Percentiles rank a stretch among this genome's conserved stretches.
These are phyloP conservation scores for Phytophthora melonis DNA, from an alignment of 352 stramenopile genomes.

Conservation along the genomic window DNA sequence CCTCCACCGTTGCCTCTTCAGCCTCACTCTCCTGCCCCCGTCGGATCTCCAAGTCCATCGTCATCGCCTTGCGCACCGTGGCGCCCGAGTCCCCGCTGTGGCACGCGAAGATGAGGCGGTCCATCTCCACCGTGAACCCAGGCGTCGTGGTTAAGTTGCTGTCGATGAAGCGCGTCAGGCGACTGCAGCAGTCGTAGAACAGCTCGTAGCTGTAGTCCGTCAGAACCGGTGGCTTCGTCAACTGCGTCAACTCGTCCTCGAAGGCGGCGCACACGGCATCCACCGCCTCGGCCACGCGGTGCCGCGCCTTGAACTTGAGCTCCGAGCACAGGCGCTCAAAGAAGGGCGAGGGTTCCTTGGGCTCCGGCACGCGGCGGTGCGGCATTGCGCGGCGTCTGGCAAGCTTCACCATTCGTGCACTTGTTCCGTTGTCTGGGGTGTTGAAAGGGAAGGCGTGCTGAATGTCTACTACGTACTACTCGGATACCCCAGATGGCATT, in stretches of 20 bases:
- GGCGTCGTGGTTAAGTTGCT: slow-evolving; percentile 64
- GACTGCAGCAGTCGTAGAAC: slow-evolving; percentile 59
- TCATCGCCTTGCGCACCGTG: slow-evolving; percentile 50
- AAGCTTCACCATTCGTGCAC: slow-evolving; percentile 7
- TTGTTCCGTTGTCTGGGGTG: not conserved
- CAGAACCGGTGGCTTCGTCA: not conserved
- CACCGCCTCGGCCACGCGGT: slow-evolving; percentile 55
- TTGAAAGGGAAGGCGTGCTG: not conserved
- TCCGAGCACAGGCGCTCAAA: slow-evolving; percentile 33
- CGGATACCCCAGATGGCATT: slow-evolving; percentile 3
- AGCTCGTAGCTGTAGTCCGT: slow-evolving; percentile 46
- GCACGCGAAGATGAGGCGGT: slow-evolving; percentile 71
- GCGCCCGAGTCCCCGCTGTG: slow-evolving; percentile 54
- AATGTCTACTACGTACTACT: not conserved
- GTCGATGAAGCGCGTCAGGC: slow-evolving; percentile 55
- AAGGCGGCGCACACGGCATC: slow-evolving; percentile 56
- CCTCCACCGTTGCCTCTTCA: not conserved
- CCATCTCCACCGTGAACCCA: slow-evolving; percentile 75
- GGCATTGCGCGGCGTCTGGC: slow-evolving; percentile 16
- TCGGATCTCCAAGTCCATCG: slow-evolving; percentile 56
- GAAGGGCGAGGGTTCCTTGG: slow-evolving; percentile 9
- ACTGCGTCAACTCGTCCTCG: slow-evolving; percentile 22
- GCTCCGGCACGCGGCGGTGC: slow-evolving; percentile 20
- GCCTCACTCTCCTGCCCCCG: not conserved
- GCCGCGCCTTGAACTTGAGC: slow-evolving; percentile 48